These are phyloP conservation scores for Cladosporium phlei DNA, from an alignment of 2,329 filamentous ascomycete species.

Conservation along the genomic window DNA sequence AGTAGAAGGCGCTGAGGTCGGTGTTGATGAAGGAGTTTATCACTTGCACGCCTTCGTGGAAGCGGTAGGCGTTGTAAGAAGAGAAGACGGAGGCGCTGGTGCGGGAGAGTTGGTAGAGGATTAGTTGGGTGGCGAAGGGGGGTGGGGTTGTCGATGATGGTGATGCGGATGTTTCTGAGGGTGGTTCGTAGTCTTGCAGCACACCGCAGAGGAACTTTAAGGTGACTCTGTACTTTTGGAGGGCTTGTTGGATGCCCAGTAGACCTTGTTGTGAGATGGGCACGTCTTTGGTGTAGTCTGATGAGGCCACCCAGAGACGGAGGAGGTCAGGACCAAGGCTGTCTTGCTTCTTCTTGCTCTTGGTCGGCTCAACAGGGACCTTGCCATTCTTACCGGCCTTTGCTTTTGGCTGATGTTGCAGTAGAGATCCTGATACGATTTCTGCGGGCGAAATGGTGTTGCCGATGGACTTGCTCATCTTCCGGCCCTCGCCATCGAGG, in stretches of 20 bases:
- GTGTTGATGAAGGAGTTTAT: constrained; percentile 77
- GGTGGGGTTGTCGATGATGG: neutral
- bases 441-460: constrained; percentile 77
- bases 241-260: constrained; percentile 65
- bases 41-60: constrained; percentile 67
- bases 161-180: constrained; percentile 48
- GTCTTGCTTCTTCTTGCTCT: constrained; percentile 17
- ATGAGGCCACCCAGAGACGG: constrained; percentile 84
- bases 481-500: constrained; percentile 81
- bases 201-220: constrained; percentile 83
- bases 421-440: constrained; percentile 77
- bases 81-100: constrained; percentile 61
- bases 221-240: constrained; percentile 84
- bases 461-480: constrained; percentile 97
- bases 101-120: constrained; percentile 66
- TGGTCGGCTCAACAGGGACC: neutral
- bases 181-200: constrained; percentile 40
- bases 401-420: constrained; percentile 64
- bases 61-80: constrained; percentile 69
- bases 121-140: constrained; percentile 45
- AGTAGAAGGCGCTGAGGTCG: constrained; percentile 88
- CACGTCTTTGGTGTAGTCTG: constrained; percentile 86
- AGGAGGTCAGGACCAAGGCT: constrained; percentile 76
- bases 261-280: constrained; percentile 74
- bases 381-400: constrained; percentile 41